These are phyloP conservation scores for Amanita molliuscula DNA, from an alignment of 768 basidiomycete species.

Conservation along the genomic window DNA sequence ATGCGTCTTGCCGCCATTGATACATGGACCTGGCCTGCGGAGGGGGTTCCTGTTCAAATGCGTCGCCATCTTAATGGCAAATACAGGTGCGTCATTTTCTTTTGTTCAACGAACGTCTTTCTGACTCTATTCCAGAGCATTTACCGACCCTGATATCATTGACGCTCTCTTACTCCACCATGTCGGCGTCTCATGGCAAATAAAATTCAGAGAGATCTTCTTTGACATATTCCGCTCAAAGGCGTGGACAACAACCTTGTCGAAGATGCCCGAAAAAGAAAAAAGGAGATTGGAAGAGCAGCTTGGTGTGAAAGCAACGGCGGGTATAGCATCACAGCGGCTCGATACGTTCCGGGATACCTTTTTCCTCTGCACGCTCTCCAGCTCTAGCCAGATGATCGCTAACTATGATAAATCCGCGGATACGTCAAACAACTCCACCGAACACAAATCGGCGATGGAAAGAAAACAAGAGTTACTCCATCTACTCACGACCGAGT, in stretches of 20 bases:
- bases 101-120: background rate
- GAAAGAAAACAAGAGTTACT: constrained; percentile 28
- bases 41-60: constrained; percentile 32
- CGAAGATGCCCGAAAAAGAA: constrained; percentile 10
- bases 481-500: constrained; percentile 30
- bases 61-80: constrained; percentile 38
- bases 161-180: constrained; percentile 35
- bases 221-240: constrained; percentile 20
- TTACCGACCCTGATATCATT: constrained; percentile 36
- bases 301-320: constrained; percentile 9
- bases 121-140: constrained; percentile 21
- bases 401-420: constrained; percentile 17
- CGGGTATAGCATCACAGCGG: constrained; percentile 17
- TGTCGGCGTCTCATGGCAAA: constrained; percentile 32
- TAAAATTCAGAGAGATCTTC: constrained; percentile 23
- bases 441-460: constrained; percentile 9
- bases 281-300: constrained; percentile 13
- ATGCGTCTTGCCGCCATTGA: constrained; percentile 33
- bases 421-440: constrained; percentile 11
- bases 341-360: constrained; percentile 13
- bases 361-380: constrained; percentile 28
- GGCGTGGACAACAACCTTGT: constrained; percentile 22
- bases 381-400: constrained; percentile 9
- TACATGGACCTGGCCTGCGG: constrained; percentile 32
- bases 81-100: constrained; percentile 23